Conservation (phyloP, 495 filamentous ascomycete species). For the Lindgomyces ingoldianus region DNA sequence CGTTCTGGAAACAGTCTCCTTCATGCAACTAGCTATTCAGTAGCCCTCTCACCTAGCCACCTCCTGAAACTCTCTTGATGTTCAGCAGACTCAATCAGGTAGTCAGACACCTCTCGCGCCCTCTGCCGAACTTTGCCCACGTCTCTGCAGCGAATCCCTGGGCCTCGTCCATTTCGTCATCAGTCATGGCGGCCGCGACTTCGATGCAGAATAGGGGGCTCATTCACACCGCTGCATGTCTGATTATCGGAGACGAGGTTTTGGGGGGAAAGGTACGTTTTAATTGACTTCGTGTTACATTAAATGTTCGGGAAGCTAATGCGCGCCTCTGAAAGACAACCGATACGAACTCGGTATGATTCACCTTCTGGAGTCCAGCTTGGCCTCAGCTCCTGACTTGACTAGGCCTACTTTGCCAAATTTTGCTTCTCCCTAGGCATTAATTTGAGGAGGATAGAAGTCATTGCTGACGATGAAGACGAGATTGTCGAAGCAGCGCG, state of each 20-base stretch:
- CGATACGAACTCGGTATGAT: constrained; percentile 76
- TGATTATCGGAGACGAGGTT: constrained; percentile 97
- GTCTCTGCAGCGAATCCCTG: constrained; percentile 45
- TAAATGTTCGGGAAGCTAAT: constrained; percentile 26
- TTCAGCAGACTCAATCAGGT: constrained; percentile 72
- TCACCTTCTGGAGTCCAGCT: no score
- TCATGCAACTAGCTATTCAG: constrained; percentile 30
- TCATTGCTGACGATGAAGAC: constrained; percentile 84
- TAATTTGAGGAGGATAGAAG: constrained; percentile 84
- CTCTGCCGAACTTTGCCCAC: constrained; percentile 58
- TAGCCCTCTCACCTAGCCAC: neutral
- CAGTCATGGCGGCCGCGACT: constrained; percentile 43
- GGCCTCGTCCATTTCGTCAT: constrained; percentile 33
- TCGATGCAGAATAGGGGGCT: constrained; percentile 58
- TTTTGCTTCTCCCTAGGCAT: constrained; percentile 92
- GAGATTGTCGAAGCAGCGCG: constrained; percentile 87
- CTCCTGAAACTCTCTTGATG: constrained; percentile 53
- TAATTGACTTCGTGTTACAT: constrained; percentile 37
- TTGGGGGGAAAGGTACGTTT: constrained; percentile 83
- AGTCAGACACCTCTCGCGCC: constrained; percentile 68
- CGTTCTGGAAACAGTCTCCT: neutral
- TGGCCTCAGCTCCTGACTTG: neutral
- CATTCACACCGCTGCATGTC: constrained; percentile 87
- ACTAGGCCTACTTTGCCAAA: constrained; percentile 72
- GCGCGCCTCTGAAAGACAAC: constrained; percentile 54